Evolutionary conservation across 257 asterid genomes (phyloP), one percentile per base, ranked within the genome.

Genomic region (Nicotiana undulata): DNA sequence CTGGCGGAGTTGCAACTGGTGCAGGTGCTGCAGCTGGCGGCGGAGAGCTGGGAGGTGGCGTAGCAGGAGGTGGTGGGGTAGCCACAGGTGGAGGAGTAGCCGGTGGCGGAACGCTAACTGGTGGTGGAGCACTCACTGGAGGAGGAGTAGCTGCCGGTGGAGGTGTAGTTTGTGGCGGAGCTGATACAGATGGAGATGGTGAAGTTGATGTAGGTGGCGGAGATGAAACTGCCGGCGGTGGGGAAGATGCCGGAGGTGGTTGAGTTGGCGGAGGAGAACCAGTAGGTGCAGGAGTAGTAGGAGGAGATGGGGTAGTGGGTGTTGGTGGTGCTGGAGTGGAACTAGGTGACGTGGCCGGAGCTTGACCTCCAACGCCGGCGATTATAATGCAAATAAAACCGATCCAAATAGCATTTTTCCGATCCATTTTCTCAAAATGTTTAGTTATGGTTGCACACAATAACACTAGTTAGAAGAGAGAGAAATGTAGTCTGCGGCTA

Each of bases 281-380:
- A 17, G 92, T 59, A 0, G 77, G 91, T 22, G 90, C 12, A 9
- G 87, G 11, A 10, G 86, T 66, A 6, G 83, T 67, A 5, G 90
- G 88, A 3, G 91, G 90, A 32, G 90, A 82, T 1, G 79, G 15
- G 13, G 83, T 31, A 5, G 80, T 66, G 15, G 85, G 55, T 3
- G 86, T 24, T 3, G 86, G 81, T 4, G 82, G 83, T 5, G 77
- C 52, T 4, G 91, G 92, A 6, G 89, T 72, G 4, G 94, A 1
- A 0, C 86, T 79, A 0, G 97, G 95, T 3, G 95, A 79, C 77
- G 77, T 72, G 1, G 93, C 82, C 75, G 98, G 97, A 59, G 92
- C 83, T 83, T 93, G 98, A 1, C 85, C 97, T 0, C 64, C 67
- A 74, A 90, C 98, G 56, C 86, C 88, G 81, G 92, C 89, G 66